Percentiles rank a stretch among this genome's conserved stretches.
Conservation (phyloP, 208 protist species). For the Porcisia deanei region DNA sequence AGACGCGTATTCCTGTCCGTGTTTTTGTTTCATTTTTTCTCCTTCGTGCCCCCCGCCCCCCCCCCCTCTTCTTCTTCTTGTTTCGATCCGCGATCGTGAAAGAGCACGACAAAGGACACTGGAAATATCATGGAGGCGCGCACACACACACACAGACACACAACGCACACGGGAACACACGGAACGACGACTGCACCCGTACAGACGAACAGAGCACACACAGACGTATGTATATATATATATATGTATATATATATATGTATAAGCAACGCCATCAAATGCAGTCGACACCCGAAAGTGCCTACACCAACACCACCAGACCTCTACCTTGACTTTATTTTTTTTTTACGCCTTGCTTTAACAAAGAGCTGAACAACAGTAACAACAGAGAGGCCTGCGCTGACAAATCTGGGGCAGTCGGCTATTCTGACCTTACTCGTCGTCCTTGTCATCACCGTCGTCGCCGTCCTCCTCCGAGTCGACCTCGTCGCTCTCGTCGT, state of each 20-base stretch:
- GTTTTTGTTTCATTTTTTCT: too few relatives aligned
- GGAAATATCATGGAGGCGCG: neutral
- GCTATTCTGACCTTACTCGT: constrained; percentile 31
- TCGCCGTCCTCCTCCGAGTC: constrained; percentile 60
- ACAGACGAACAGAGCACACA: neutral
- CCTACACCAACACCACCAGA: too few relatives aligned
- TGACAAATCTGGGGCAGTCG: too few relatives aligned
- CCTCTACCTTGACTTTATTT: too few relatives aligned
- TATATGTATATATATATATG: constrained; percentile 3
- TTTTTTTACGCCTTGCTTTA: too few relatives aligned
- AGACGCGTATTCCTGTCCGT: neutral
- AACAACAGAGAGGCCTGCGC: too few relatives aligned
- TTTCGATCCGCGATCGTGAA: neutral
- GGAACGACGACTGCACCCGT: neutral
- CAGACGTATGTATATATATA: neutral
- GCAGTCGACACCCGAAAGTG: neutral
- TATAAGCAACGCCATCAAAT: neutral
- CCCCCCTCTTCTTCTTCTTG: neutral
- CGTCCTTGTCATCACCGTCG: constrained; percentile 50
- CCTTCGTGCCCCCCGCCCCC: too few relatives aligned
- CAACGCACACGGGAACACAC: too few relatives aligned
- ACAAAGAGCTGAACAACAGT: too few relatives aligned
- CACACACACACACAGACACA: neutral
- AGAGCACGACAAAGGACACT: neutral
- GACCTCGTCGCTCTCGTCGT: constrained; percentile 74